phyloP scores from a whole-genome alignment of 2,329 filamentous ascomycete genomes.

The Fusarium virguliforme region DNA sequence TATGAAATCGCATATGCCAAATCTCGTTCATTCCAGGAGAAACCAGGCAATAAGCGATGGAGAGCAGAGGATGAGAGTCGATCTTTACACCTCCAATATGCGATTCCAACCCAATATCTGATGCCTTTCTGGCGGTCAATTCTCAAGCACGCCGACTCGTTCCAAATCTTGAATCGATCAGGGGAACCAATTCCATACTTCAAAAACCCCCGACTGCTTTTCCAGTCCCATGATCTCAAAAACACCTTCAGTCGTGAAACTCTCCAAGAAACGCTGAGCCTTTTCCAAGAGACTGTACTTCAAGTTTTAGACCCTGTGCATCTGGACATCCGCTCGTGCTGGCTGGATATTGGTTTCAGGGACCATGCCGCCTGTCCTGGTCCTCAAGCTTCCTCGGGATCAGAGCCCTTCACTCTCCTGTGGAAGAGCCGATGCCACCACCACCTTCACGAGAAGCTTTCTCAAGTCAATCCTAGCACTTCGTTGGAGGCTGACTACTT shows the following conservation, averaged over 20 bases:
- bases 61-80: slow-evolving; percentile 15
- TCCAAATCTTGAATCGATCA: neutral
- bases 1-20: slow-evolving; percentile 19
- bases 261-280: slow-evolving; percentile 8
- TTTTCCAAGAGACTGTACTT: slow-evolving; percentile 11
- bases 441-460: slow-evolving; percentile 11
- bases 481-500: neutral
- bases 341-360: slow-evolving; percentile 11
- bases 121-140: slow-evolving; percentile 1
- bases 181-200: slow-evolving; percentile 2
- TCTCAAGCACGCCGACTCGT: neutral
- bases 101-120: slow-evolving; percentile 3
- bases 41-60: slow-evolving; percentile 7
- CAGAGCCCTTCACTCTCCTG: slow-evolving; percentile 11
- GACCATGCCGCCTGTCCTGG: slow-evolving; percentile 3
- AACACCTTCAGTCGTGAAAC: neutral
- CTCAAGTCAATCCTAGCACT: neutral
- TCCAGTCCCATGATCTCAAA: slow-evolving; percentile 10
- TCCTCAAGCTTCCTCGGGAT: neutral
- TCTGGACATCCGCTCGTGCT: slow-evolving; percentile 16
- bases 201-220: slow-evolving; percentile 1
- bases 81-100: slow-evolving; percentile 11
- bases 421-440: slow-evolving; percentile 13
- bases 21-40: slow-evolving; percentile 10
- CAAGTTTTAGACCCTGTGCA: slow-evolving; percentile 5